phyloP scores from a whole-genome alignment of 2,329 filamentous ascomycete genomes.

The Neophaeococcomyces mojaviensis region DNA sequence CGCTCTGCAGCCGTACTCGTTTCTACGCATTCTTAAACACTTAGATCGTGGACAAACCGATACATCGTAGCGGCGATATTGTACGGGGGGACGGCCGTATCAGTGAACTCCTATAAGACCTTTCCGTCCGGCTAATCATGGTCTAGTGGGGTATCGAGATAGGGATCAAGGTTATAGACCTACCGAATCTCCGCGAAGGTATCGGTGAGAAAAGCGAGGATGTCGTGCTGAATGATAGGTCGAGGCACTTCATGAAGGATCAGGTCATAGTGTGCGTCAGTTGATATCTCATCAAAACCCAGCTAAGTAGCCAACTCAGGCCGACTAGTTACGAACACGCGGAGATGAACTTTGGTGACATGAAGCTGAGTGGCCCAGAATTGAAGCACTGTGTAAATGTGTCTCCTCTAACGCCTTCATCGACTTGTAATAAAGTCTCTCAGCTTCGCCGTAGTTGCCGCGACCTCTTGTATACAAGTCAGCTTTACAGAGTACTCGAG shows the following conservation, averaged over 20 bases:
- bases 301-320: background rate
- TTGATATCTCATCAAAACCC: background rate
- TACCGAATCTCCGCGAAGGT: background rate
- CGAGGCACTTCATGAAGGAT: conserved; percentile 1
- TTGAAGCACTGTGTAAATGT: background rate
- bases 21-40: too few species aligned
- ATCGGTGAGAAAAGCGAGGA: background rate
- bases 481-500: too few species aligned
- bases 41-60: too few species aligned
- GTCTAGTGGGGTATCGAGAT: conserved; percentile 28
- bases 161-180: background rate
- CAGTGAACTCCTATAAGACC: background rate
- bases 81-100: too few species aligned
- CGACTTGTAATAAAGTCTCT: too few species aligned
- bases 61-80: too few species aligned
- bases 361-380: background rate
- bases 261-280: background rate
- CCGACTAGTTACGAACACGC: background rate
- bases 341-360: background rate
- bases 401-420: background rate
- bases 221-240: background rate
- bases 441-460: too few species aligned
- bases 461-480: too few species aligned
- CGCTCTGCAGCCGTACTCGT: too few species aligned
- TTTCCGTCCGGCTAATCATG: conserved; percentile 26